Conservation (phyloP, 75 land plant genomes). For the Chamaecyparis obtusa region DNA sequence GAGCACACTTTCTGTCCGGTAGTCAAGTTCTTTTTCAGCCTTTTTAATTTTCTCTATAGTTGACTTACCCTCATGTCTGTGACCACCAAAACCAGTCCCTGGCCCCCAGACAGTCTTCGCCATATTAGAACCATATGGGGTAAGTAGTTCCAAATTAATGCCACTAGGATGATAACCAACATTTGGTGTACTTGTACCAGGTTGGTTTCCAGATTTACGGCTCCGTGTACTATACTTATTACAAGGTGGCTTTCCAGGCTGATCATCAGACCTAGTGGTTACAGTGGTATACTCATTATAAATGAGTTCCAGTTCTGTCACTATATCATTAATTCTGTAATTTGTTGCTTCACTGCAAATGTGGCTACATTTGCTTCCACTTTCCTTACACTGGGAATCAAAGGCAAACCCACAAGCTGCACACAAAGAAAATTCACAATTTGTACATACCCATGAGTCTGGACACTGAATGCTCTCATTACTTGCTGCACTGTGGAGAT, state of each 20-base stretch:
- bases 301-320: background rate
- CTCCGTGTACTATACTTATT: background rate
- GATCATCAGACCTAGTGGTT: background rate
- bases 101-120: background rate
- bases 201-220: background rate
- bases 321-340: background rate
- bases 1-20: background rate
- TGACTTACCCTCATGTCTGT: background rate
- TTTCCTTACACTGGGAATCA: background rate
- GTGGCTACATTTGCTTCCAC: slow-evolving; percentile 2
- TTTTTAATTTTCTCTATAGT: background rate
- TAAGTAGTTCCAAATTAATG: background rate
- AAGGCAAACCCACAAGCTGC: background rate
- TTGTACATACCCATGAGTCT: background rate
- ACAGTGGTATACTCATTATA: background rate
- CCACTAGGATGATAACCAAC: background rate
- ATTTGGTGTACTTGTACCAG: background rate
- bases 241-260: background rate
- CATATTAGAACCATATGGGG: background rate
- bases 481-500: background rate
- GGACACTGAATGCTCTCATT: background rate
- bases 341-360: slow-evolving; percentile 3
- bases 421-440: slow-evolving; percentile 4
- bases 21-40: background rate
- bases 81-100: slow-evolving; percentile 10